Evolutionary conservation across 371 early-diverging fungal species (phyloP), one percentile per base, ranked within the genome.

Genomic region (Coemansia sp.): DNA sequence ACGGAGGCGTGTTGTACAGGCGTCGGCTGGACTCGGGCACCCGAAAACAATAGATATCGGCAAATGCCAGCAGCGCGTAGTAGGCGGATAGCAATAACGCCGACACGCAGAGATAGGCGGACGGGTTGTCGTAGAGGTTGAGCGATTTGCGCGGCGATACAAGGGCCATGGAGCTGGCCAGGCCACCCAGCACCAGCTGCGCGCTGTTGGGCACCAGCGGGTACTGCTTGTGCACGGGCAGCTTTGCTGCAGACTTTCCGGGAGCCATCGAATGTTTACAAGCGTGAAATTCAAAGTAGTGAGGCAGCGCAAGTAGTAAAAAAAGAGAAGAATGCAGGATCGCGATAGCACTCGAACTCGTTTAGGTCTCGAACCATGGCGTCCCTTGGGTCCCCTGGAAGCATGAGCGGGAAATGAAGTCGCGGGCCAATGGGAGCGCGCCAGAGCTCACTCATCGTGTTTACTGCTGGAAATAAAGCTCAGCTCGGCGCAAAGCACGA

Each of bases 21-120:
- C 54, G 36, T 13, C 42, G 20, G 16, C 39, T 16, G 11, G 38
- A 13, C 6, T 41, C 58, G 5, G 65, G 45, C 2, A 40, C 59
- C 20, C 51, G 53, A 45, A 67, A 76, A 49, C 76, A 76, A 61
- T 76, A 76, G n/a, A 76, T 60, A 48, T 65, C 76, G 38, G 55
- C 67, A 55, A 67, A 63, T 5, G 62, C 31, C 30, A 72, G 52
- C 1, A 64, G 47, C 20, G 74, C 76, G 26, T 76, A 76, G 62
- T 76, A 76, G 8, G 31, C 51, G 31, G 67, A 64, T 2, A 73
- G 45, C 1, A 76, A 38, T 0, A n/a, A 36, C 3, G 74, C 68
- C 0, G 76, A 67, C 1, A 66, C 45, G 26, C 42, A 13, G 31
- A 76, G 58, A 38, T 71, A 76, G 34, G 57, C 59, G 14, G 47